Conservation (phyloP, 2,329 filamentous ascomycete species). For the Mycosphaerella sp. region DNA sequence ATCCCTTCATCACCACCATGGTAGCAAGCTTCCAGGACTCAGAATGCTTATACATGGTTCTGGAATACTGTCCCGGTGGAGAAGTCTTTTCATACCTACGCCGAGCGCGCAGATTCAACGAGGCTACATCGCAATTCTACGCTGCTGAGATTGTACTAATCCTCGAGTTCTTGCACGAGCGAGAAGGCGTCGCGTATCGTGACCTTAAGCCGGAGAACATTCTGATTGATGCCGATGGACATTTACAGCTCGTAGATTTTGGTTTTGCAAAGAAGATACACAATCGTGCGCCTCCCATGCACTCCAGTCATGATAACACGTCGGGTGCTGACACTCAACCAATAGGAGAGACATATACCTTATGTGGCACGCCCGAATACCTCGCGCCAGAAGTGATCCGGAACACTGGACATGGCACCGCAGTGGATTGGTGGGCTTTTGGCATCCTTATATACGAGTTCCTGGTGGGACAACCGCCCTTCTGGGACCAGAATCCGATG, state of each 20-base stretch:
- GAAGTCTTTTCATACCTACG: conserved; percentile 80
- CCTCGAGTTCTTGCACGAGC: conserved; percentile 72
- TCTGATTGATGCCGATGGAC: conserved; percentile 67
- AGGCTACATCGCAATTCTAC: conserved; percentile 72
- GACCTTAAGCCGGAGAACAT: conserved; percentile 82
- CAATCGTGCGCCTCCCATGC: conserved; percentile 39
- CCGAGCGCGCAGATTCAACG: conserved; percentile 71
- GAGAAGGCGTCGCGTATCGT: conserved; percentile 72
- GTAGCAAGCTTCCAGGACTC: conserved; percentile 72
- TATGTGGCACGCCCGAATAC: conserved; percentile 79
- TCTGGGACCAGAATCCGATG: conserved; percentile 81
- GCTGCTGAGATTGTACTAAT: conserved; percentile 78
- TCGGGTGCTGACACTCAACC: conserved; percentile 15
- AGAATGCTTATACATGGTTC: conserved; percentile 74
- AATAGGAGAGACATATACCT: conserved; percentile 67
- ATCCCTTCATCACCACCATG: conserved; percentile 77
- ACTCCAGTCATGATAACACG: conserved; percentile 4
- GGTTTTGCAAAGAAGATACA: conserved; percentile 77
- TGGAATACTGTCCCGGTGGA: conserved; percentile 76
- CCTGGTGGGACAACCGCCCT: conserved; percentile 75
- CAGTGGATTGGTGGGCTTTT: conserved; percentile 83
- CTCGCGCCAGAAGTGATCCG: conserved; percentile 79
- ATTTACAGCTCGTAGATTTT: conserved; percentile 79
- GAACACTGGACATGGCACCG: conserved; percentile 66
- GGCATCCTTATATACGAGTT: conserved; percentile 82